Evolutionary conservation across 2,329 filamentous ascomycete genomes (phyloP).

Genomic region (Hirsutella thompsonii): DNA sequence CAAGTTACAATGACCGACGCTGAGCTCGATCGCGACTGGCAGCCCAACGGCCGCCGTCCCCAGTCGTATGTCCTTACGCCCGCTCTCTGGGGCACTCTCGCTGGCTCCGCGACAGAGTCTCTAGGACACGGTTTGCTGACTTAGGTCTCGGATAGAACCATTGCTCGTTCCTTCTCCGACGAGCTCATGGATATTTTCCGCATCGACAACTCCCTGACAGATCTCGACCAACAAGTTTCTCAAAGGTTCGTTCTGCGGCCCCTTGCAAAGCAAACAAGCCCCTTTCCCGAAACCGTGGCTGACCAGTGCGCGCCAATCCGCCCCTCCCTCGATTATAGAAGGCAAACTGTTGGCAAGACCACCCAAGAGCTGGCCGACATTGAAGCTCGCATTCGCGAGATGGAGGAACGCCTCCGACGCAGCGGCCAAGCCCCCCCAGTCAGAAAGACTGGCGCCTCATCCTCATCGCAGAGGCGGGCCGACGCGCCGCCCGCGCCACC

Average conservation of each 20-base stretch:
- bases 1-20: slow-evolving; percentile 39
- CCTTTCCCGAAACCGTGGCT: not conserved
- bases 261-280: not conserved
- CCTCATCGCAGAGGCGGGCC: slow-evolving; percentile 5
- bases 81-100: not conserved
- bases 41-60: slow-evolving; percentile 64
- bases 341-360: slow-evolving; percentile 63
- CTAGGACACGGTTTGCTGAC: not conserved
- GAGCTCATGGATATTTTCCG: slow-evolving; percentile 84
- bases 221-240: slow-evolving; percentile 62
- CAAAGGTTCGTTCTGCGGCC: slow-evolving; percentile 54
- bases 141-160: slow-evolving; percentile 43
- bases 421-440: slow-evolving; percentile 10
- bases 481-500: slow-evolving; percentile 4
- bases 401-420: slow-evolving; percentile 61
- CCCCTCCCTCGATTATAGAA: slow-evolving; percentile 37
- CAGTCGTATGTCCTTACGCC: slow-evolving; percentile 57
- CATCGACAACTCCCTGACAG: slow-evolving; percentile 64
- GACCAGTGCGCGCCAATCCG: not conserved
- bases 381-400: slow-evolving; percentile 70
- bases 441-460: slow-evolving; percentile 5
- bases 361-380: slow-evolving; percentile 74
- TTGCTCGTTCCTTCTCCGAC: slow-evolving; percentile 75
- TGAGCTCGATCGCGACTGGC: slow-evolving; percentile 66
- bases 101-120: not conserved